Evolutionary conservation across 768 basidiomycete species (phyloP).

Genomic region (Hemileccinum rubropunctum): DNA sequence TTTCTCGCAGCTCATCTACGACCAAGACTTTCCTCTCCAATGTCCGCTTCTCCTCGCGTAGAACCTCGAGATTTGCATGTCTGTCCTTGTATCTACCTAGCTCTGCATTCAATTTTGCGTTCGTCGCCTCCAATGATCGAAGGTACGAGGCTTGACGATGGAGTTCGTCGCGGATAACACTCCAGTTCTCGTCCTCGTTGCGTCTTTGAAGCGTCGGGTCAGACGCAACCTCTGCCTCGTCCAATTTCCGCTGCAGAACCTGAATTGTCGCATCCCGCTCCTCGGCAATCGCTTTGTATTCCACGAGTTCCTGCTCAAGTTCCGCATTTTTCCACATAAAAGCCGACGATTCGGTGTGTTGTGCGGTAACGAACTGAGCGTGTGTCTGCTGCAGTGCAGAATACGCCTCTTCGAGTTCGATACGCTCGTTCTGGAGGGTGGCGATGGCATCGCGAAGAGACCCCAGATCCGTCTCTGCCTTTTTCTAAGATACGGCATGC

Average conservation of each 20-base stretch:
- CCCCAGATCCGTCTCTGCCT: conserved; percentile 50
- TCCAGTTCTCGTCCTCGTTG: conserved; percentile 56
- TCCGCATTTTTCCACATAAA: conserved; percentile 44
- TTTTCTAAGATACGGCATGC: conserved; percentile 36
- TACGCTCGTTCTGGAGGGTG: conserved; percentile 53
- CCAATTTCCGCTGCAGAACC: conserved; percentile 46
- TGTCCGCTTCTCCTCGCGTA: conserved; percentile 70
- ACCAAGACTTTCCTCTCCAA: conserved; percentile 52
- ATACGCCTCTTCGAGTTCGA: conserved; percentile 60
- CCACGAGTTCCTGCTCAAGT: conserved; percentile 47
- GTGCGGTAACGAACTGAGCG: conserved; percentile 46
- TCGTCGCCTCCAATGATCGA: conserved; percentile 56
- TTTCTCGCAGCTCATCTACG: conserved; percentile 54
- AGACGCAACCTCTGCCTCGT: conserved; percentile 40
- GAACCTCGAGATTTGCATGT: conserved; percentile 61
- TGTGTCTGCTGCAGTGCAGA: conserved; percentile 46
- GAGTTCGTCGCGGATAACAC: conserved; percentile 64
- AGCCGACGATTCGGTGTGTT: conserved; percentile 50
- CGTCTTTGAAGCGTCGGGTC: conserved; percentile 26
- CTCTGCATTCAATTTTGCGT: conserved; percentile 54
- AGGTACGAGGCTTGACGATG: conserved; percentile 63
- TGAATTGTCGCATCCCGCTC: conserved; percentile 40
- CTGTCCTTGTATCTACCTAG: conserved; percentile 51
- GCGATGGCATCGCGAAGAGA: conserved; percentile 48
- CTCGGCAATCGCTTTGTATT: conserved; percentile 40